Evolutionary conservation across 2,329 filamentous ascomycete species (phyloP), one percentile per base, ranked within the genome.

Genomic region (Didymosphaeria variabile): DNA sequence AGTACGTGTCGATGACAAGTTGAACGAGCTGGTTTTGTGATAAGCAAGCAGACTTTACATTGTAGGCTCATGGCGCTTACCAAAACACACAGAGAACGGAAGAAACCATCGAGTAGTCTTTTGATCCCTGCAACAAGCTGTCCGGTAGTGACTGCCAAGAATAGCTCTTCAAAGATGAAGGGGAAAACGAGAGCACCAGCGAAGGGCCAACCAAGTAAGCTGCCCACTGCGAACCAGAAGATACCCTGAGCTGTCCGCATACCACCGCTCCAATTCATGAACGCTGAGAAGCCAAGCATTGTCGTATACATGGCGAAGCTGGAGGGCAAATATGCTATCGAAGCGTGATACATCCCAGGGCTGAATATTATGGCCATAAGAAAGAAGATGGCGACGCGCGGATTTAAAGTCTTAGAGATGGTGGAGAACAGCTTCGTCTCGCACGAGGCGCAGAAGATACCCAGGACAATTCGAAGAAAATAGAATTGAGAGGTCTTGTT

Each of bases 231-330:
- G 73, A 98, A 97, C 90, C 92, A 97, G 79, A 92, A 90, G 63
- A 99, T 93, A 40, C 92, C 95, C 73, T 88, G 85, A 0, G 91
- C 89, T 0, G 92, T 97, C 77, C 90, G 92, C 49, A 93, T 82
- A 0, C 92, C 91, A 21, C 89, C 90, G 40, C 86, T 87, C 90
- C 92, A 95, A 79, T 97, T 92, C 87, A 99, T 91, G 78, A 98
- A 99, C 0, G 92, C 88, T 1, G 93, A 87, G 58, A 93, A 87
- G 12, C 94, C 95, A 8, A 98, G 83, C 85, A 95, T 95, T 15
- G 88, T 89, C 61, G 89, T 91, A 77, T 96, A 97, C 95, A 99
- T 99, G 73, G 95, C 91, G 74, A 99, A 99, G 77, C 91, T 97
- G 9, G 94, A 97, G 0, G 95, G 95, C 5, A 99, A 83, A 73